Percentiles rank a stretch among this genome's conserved stretches.
Evolutionary conservation across 768 basidiomycete species (phyloP).

Genomic region (Cystobasidium tubakii): DNA sequence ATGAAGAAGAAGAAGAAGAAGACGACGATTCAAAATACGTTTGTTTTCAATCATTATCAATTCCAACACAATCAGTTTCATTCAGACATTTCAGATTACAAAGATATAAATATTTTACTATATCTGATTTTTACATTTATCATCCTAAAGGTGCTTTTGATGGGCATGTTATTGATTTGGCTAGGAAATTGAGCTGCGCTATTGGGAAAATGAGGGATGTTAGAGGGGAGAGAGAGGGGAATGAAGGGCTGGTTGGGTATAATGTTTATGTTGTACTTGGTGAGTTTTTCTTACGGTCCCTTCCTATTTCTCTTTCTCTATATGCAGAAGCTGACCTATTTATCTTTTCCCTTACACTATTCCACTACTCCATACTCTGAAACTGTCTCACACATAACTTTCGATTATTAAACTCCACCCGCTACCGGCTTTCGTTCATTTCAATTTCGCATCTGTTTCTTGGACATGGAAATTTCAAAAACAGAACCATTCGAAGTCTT

Average conservation of each 20-base stretch:
- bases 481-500: conserved; percentile 49
- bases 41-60: conserved; percentile 17
- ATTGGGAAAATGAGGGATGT: conserved; percentile 37
- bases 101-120: conserved; percentile 73
- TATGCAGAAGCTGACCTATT: neutral
- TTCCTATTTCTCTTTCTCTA: conserved; percentile 48
- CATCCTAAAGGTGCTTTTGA: conserved; percentile 55
- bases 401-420: too few relatives aligned
- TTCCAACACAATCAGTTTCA: conserved; percentile 48
- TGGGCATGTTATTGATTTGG: conserved; percentile 38
- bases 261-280: conserved; percentile 73
- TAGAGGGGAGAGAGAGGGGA: conserved; percentile 12
- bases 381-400: too few relatives aligned
- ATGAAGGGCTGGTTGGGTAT: conserved; percentile 53
- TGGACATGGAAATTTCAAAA: too few relatives aligned
- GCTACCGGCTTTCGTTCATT: too few relatives aligned
- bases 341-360: neutral
- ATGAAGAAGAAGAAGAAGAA: conserved; percentile 8
- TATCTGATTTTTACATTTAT: conserved; percentile 86
- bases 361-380: neutral
- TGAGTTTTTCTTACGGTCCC: conserved; percentile 39
- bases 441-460: too few relatives aligned
- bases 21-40: conserved; percentile 3
- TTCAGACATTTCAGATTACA: conserved; percentile 80
- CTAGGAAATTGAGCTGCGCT: conserved; percentile 37